Base-by-base conservation (phyloP, 2,329 filamentous ascomycete genomes). In the Simplicillium aogashimaense region DNA sequence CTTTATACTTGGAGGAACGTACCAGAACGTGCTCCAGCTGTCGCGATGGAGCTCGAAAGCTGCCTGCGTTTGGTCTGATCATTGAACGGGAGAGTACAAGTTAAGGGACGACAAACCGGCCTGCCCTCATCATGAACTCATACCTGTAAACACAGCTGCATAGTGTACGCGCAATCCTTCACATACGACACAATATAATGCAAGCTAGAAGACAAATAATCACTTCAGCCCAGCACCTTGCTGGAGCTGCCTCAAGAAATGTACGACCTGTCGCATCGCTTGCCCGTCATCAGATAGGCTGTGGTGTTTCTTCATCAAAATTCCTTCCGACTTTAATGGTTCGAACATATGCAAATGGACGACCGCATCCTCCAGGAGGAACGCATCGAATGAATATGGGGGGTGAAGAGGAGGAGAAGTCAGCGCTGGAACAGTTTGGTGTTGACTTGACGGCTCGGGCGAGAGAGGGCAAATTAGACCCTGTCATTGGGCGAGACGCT, bases 351-450 rank as follows among this genome's bases (percentile, higher is more conserved):
- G 73, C 80, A 43, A 80, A 79, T 68, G 82, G 84, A 53, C 71
- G 83, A 44, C 86, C 88, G 46, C 86, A 92, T 48, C 89, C 88
- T 1, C 88, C 90, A 0, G 90, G 90, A 38, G 89, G 89, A 41
- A 95, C 88, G 1, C 87, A 95, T 63, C 84, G 83, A 48, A 97
- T 97, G 89, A 81, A 97, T 57, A 64, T 97, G 57, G 77, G 86
- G 41, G 78, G 75, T 42, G 83, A 70, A 20, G 76, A 75, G 50
- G 72, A 75, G 35, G 71, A 95, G 61, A 95, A 95, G 63, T 71
- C 89, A 3, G 89, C 92, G 1, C 66, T 97, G 38, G 90, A 97
- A 60, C 78, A 94, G 59, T 98, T 81, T 54, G 92, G 92, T 43
- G 72, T 95, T 45, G 90, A 98, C 57, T 69, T 98, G 39, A 97